A percentile compares a stretch with the other conserved stretches of the same genome.
Conservation (phyloP, 805 yeast genomes). For the Wickerhamiella kurtzmanii region DNA sequence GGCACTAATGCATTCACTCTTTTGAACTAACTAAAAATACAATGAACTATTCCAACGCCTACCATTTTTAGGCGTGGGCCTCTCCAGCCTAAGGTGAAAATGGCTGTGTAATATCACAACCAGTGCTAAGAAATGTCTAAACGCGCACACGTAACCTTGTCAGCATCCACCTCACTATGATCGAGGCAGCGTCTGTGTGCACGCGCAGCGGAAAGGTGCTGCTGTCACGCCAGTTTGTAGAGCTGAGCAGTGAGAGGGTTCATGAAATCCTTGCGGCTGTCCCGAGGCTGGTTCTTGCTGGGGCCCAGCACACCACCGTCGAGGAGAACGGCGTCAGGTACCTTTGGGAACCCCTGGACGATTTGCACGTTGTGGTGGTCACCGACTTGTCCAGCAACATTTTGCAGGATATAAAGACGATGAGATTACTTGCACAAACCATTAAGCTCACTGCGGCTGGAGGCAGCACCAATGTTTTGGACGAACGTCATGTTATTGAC, state of each 20-base stretch:
- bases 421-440: conserved; percentile 71
- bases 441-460: conserved; percentile 49
- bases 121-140: not conserved
- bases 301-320: conserved; percentile 79
- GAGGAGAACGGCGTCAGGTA: conserved; percentile 87
- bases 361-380: conserved; percentile 75
- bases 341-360: conserved; percentile 92
- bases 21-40: too few species aligned
- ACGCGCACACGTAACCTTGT: not conserved
- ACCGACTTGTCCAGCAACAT: conserved; percentile 87
- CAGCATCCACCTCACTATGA: conserved; percentile 2
- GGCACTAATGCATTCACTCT: too few species aligned
- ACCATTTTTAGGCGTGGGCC: not conserved
- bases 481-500: conserved; percentile 69
- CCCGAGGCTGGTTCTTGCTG: conserved; percentile 61
- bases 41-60: too few species aligned
- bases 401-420: conserved; percentile 84
- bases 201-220: conserved; percentile 88
- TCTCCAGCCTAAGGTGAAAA: not conserved
- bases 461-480: conserved; percentile 22
- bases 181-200: conserved; percentile 83
- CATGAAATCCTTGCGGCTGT: conserved; percentile 75
- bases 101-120: not conserved
- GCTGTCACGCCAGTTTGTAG: conserved; percentile 82
- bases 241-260: conserved; percentile 69